Evolutionary conservation across 2,329 filamentous ascomycete genomes (phyloP).

Genomic region (Rhinocladiella mackenziei): DNA sequence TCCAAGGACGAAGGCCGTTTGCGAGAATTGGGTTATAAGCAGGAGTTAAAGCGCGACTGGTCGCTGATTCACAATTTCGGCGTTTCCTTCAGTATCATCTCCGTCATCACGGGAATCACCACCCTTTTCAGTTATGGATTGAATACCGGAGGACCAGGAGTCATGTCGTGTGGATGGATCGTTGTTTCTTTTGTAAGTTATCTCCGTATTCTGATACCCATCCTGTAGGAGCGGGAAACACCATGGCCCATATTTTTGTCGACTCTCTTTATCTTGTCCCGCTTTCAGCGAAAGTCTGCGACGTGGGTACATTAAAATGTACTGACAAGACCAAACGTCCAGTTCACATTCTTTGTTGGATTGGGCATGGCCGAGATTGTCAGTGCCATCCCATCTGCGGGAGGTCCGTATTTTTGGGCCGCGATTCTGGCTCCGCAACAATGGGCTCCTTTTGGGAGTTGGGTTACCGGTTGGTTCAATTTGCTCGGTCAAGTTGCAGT

Average conservation of each 20-base stretch:
- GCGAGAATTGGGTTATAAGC: constrained; percentile 57
- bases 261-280: no score
- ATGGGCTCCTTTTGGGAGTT: constrained; percentile 44
- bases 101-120: constrained; percentile 58
- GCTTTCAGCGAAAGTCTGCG: no score
- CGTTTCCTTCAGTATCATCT: constrained; percentile 60
- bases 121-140: constrained; percentile 57
- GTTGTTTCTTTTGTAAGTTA: constrained; percentile 46
- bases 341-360: constrained; percentile 55
- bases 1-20: constrained; percentile 49
- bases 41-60: constrained; percentile 57
- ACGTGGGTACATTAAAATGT: no score
- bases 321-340: no score
- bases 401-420: constrained; percentile 60
- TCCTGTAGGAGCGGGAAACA: no score
- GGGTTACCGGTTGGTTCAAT: constrained; percentile 51
- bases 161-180: constrained; percentile 55
- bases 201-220: no score
- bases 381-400: constrained; percentile 55
- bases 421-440: constrained; percentile 52
- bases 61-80: constrained; percentile 58
- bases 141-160: constrained; percentile 52
- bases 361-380: constrained; percentile 58
- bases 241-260: no score
- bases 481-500: constrained; percentile 49